Base-by-base conservation (phyloP, 2,329 filamentous ascomycete genomes). In the Aspergillus fijiensis region DNA sequence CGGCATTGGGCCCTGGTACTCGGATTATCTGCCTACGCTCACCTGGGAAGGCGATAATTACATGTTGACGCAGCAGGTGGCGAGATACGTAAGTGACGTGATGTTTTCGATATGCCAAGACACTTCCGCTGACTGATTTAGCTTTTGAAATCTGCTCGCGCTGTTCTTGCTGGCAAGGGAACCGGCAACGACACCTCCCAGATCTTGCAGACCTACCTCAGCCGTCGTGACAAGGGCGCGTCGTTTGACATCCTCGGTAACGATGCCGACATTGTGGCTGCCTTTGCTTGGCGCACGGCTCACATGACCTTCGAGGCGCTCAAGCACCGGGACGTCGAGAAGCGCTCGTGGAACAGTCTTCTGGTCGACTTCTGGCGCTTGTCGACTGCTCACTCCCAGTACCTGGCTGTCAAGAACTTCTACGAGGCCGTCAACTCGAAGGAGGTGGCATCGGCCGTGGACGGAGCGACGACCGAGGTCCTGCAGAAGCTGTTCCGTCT, bases 21-120 rank as follows among this genome's bases (percentile, higher is more conserved):
- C 89, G 29, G 89, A 92, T 73, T 91, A 92, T 71, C 81, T 92
- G 1, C 89, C 90, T 16, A 89, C 85, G 0, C 75, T 81, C 14
- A 90, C 88, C 10, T 90, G 87, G 87, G 89, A 92, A 72, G 89
- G 89, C 49, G 89, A 91, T 78, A 91, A 91, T 80, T 92, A 90
- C 79, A 91, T 92, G 89, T 80, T 92, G 60, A 90, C 88, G 10
- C 89, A 92, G 74, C 89, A 92, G 77, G 89, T 92, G 2, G 87
- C 88, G 2, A 84, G 89, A 60, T 92, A 92, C 69, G 79, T 84
- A 76, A 74, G 80, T 76, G 23, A 1, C 4, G 3, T 5, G 27
- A 23, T 16, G 2, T 6, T 16, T 35, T 19, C 19, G 25, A 1
- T 39, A 0, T 31, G 19, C 4, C 9, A 16, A 10, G 10, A 19